Evolutionary conservation across 371 early-diverging fungal species (phyloP).

Genomic region (Phascolomyces articulosus): DNA sequence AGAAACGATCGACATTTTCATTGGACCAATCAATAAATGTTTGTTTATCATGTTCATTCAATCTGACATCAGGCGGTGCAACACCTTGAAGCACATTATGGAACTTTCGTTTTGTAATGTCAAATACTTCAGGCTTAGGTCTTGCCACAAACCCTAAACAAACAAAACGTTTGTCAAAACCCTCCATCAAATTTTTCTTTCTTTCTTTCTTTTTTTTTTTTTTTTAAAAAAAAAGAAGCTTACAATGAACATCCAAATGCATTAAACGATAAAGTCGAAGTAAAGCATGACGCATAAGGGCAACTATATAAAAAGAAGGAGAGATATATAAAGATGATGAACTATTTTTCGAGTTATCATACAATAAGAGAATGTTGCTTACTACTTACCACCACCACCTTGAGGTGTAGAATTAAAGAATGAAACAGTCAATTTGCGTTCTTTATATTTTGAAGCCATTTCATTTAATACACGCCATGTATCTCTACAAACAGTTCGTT

Average conservation of each 20-base stretch:
- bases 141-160: constrained; percentile 69
- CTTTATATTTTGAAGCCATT: constrained; percentile 51
- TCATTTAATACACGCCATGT: constrained; percentile 63
- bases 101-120: constrained; percentile 85
- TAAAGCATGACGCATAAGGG: constrained; percentile 88
- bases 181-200: too few relatives aligned
- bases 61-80: constrained; percentile 57
- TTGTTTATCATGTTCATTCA: constrained; percentile 73
- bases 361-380: too few relatives aligned
- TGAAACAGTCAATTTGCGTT: constrained; percentile 59
- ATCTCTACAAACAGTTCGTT: constrained; percentile 55
- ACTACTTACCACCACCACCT: constrained; percentile 78
- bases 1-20: constrained; percentile 77
- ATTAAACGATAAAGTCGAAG: constrained; percentile 70
- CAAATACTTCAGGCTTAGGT: constrained; percentile 82
- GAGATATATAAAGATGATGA: too few relatives aligned
- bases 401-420: constrained; percentile 89
- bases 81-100: constrained; percentile 92
- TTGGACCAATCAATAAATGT: constrained; percentile 76
- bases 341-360: too few relatives aligned
- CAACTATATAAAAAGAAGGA: constrained; percentile 53
- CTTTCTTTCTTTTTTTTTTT: too few relatives aligned
- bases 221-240: too few relatives aligned
- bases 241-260: constrained; percentile 70
- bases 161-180: constrained; percentile 42